Base-by-base conservation (phyloP, 257 asterid species). In the Nicotiana paniculata region DNA sequence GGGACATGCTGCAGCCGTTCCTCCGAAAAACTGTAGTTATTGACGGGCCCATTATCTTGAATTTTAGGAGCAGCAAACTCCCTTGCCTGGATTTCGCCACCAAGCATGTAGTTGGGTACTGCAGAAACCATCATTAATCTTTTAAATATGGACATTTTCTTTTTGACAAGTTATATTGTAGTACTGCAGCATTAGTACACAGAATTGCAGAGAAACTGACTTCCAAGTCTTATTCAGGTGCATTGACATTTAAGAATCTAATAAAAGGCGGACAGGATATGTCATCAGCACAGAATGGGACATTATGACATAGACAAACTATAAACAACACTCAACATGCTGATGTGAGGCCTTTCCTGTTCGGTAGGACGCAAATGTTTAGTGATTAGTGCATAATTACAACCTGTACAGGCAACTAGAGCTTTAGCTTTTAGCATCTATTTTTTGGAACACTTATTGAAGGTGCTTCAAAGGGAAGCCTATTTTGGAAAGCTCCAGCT, bases 61-160 rank as follows among this genome's bases (percentile, higher is more conserved):
- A 87, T 85, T 74, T 90, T 89, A 82, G 90, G 81, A 62, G 89
- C 85, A 58, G 82, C 57, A 59, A 86, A 92, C 64, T 93, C 97
- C 87, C 91, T 86, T 51, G 93, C 84, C 68, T 88, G 98, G 83
- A 92, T 85, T 82, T 90, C 93, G 84, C 92, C 96, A 58, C 89
- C 90, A 83, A 90, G 66, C 84, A 87, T 83, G 86, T 93, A 93
- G 82, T 86, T 89, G 80, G 97, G 75, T 55, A 86, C 99, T 96
- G 91, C 87, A 89, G 81, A 65, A 18, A 80, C 48, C 74, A 84
- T 58, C 54, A 65, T 35, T 48, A 79, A 51, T 54, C 4, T 37
- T 74, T 37, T 21, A 67, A 13, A 51, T 70, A 26, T 5, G 61
- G 67, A 82, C 32, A 64, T 62, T 6, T n/a, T 33, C 26, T 32